phyloP scores from a whole-genome alignment of 192 early-diverging fungal genomes.

The Coemansia sp. region DNA sequence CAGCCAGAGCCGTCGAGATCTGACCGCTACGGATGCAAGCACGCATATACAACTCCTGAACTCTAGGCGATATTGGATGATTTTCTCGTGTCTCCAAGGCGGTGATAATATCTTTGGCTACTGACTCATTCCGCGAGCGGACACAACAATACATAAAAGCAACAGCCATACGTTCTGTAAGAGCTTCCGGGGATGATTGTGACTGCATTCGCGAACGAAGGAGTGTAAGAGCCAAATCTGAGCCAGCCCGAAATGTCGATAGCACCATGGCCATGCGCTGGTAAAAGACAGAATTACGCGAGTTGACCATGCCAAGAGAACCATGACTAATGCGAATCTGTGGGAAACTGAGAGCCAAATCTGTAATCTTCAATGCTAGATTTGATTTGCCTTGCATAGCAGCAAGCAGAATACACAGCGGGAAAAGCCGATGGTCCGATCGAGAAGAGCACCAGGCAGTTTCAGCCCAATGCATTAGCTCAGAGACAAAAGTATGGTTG shows the following conservation, averaged over 20 bases:
- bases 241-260: slow-evolving; percentile 15
- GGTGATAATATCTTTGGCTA: slow-evolving; percentile 14
- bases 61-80: slow-evolving; percentile 3
- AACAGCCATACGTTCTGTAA: slow-evolving; percentile 17
- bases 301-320: slow-evolving; percentile 21
- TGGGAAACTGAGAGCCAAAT: background rate
- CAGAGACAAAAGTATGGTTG: background rate
- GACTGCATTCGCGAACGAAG: slow-evolving; percentile 15
- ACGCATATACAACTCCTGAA: slow-evolving; percentile 46
- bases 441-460: background rate
- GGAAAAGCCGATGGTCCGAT: slow-evolving; percentile 27
- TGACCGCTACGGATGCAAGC: slow-evolving; percentile 18
- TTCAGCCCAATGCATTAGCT: slow-evolving; percentile 5
- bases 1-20: slow-evolving; percentile 7
- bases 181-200: background rate
- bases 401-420: slow-evolving; percentile 24
- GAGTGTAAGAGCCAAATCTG: slow-evolving; percentile 9
- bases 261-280: slow-evolving; percentile 17
- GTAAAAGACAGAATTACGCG: slow-evolving; percentile 15
- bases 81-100: background rate
- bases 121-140: slow-evolving; percentile 13
- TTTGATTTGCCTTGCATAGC: slow-evolving; percentile 12
- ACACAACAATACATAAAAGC: slow-evolving; percentile 38
- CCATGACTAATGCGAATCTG: slow-evolving; percentile 17
- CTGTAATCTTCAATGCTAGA: background rate